Conservation (phyloP, 495 filamentous ascomycete genomes). For the Neurospora sp. region DNA sequence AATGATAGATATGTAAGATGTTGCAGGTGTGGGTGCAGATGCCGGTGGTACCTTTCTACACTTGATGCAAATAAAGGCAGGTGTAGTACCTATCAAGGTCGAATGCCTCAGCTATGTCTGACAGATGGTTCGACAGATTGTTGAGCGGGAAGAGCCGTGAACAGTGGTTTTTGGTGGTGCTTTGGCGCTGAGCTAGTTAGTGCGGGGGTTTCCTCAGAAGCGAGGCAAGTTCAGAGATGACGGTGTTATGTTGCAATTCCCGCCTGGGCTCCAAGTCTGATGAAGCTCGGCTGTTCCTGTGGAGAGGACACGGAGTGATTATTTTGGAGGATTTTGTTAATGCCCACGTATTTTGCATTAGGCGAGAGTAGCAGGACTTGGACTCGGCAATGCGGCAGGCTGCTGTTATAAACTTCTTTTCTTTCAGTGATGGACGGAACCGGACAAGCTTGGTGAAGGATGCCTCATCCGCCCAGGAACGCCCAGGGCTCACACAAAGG, state of each 20-base stretch:
- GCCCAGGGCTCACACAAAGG: background rate
- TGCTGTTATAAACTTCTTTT: background rate
- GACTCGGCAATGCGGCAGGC: background rate
- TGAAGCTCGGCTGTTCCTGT: background rate
- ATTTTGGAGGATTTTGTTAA: background rate
- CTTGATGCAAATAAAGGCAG: background rate
- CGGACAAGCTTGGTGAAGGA: background rate
- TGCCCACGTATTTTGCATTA: background rate
- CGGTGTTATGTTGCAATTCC: background rate
- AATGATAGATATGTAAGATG: background rate
- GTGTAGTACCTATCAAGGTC: background rate
- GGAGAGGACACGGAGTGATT: background rate
- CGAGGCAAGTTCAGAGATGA: background rate
- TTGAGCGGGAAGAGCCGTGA: background rate
- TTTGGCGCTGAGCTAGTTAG: background rate
- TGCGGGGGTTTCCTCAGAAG: background rate
- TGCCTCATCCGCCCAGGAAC: background rate
- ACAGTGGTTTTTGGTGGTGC: background rate
- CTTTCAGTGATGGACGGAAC: background rate
- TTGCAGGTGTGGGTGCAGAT: background rate
- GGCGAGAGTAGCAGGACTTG: background rate
- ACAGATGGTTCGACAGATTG: background rate
- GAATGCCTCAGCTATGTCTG: background rate
- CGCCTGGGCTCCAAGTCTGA: background rate
- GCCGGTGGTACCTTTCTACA: background rate